Base-by-base conservation (phyloP, 1,284 basidiomycete species). In the Cutaneotrichosporon arboriforme region DNA sequence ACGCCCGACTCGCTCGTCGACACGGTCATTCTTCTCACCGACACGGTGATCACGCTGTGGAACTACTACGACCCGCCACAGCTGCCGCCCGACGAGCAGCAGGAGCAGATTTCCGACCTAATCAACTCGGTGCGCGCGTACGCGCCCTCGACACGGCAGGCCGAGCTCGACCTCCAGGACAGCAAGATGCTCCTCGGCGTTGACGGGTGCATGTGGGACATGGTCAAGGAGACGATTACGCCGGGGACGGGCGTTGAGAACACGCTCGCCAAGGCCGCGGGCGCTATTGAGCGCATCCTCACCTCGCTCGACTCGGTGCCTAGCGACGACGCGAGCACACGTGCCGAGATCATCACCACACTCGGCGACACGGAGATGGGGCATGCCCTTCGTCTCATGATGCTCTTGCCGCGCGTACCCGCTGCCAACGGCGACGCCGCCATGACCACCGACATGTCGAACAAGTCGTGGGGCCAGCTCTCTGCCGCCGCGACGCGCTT, bases 1-100 rank as follows among this genome's bases (percentile, higher is more conserved):
- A 75, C 73, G 1, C 59, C 63, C 1, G 69, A 67, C 14, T 55
- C 71, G 5, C 57, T 70, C 20, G 63, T 69, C 45, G 73, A 75
- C 50, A 67, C 70, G 0, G 52, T 65, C 4, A 52, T 74, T 9
- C 38, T 65, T 7, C 60, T 68, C 13, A 49, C 70, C 55, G 66
- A 69, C 20, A 45, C 67, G 8, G 63, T 67, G 23, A 55, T 69
- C 0, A 62, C 67, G 4, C 54, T 73, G 9, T 74, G 71, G 68
- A 63, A 64, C 31, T 59, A 69, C 7, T 48, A 47, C 8, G 37
- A 54, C 5, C 64, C 64, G 8, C 58, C 63, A 1, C 40, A 53
- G 40, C 55, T 61, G 2, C 70, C 72, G 5, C 51, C 59, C 8
- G 67, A 68, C 37, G 50, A 50, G 14, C 60, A 66, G 40, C 72